Base-by-base conservation (phyloP, 305 asterid genomes). In the Euphrasia arctica region DNA sequence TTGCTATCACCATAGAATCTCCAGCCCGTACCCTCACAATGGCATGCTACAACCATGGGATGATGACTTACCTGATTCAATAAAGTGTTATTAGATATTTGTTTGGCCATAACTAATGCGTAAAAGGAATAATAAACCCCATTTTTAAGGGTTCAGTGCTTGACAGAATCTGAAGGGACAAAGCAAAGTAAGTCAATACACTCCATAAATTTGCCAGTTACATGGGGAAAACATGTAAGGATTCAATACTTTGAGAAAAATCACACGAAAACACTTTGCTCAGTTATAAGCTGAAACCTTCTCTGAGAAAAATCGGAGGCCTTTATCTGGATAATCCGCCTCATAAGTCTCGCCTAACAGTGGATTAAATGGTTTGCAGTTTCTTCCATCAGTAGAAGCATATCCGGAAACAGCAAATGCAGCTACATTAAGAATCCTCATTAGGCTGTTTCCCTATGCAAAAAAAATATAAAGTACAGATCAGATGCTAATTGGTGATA, bases 381-480 rank as follows among this genome's bases (percentile, higher is more conserved):
- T 83, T 72, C 99, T 82, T 77, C 96, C 96, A 25, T 88, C 97
- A 1, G 99, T 93, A 66, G 91, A 90, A 66, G 98, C 91, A 84
- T 93, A 93, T 67, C 95, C 96, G 70, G 98, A 93, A 72, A 90
- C 96, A 55, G 98, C 97, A 80, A 93, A 93, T 70, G 98, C 98
- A 62, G 98, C 97, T 73, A 93, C 96, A 73, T 88, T 84, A 62
- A 93, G 81, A 79, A 90, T 82, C 90, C 97, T 85, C 97, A 90
- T 84, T 57, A 93, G 96, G 83, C 78, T 77, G 83, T 93, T 84
- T 63, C 95, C 98, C 98, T 93, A 71, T 64, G 76, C 76, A 62
- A 58, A 45, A 66, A 63, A 63, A 62, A 63, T 31, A 62, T 0
- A 63, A 43, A 55, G 42, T 57, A 64, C 36, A n/a, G 47, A 63